Conservation (phyloP, 225 moss, liverwort and hornwort species). For the Antitrichia curtipendula region DNA sequence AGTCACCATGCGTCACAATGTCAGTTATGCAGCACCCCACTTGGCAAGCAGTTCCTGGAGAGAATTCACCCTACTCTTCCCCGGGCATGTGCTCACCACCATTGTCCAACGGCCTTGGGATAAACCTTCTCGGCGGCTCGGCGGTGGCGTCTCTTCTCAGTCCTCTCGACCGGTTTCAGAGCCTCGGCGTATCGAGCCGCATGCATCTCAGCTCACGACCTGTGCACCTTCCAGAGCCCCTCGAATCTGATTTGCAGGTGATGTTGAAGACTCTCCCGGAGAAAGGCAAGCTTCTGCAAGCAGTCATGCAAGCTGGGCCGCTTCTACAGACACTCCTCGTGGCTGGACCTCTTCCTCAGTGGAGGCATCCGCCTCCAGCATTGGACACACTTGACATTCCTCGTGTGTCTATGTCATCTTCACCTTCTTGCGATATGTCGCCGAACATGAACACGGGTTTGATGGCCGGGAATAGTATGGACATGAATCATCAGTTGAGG, state of each 20-base stretch:
- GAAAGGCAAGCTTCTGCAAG: slow-evolving; percentile 79
- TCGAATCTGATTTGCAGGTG: slow-evolving; percentile 72
- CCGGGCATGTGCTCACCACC: slow-evolving; percentile 47
- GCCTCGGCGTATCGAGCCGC: slow-evolving; percentile 35
- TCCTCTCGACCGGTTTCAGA: slow-evolving; percentile 53
- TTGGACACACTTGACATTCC: slow-evolving; percentile 73
- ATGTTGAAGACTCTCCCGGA: slow-evolving; percentile 79
- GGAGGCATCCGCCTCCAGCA: slow-evolving; percentile 77
- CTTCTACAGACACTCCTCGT: slow-evolving; percentile 62
- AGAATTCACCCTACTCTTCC: slow-evolving; percentile 30
- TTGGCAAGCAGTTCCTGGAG: slow-evolving; percentile 50
- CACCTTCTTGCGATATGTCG: slow-evolving; percentile 47
- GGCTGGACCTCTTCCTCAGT: slow-evolving; percentile 76
- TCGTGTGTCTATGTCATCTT: slow-evolving; percentile 59
- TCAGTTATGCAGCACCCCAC: slow-evolving; percentile 60
- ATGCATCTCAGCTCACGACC: slow-evolving; percentile 51
- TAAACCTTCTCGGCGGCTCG: slow-evolving; percentile 62
- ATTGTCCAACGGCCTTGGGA: slow-evolving; percentile 26
- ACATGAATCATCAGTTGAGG: too few relatives aligned
- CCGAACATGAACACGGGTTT: slow-evolving; percentile 24
- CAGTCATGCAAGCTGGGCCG: slow-evolving; percentile 76
- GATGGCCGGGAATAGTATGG: slow-evolving; percentile 31
- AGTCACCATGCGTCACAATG: slow-evolving; percentile 41
- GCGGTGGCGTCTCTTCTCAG: slow-evolving; percentile 72
- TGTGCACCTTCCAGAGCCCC: slow-evolving; percentile 78